These are phyloP conservation scores for Mycena belliarum DNA, from an alignment of 768 basidiomycete genomes.

Conservation along the genomic window DNA sequence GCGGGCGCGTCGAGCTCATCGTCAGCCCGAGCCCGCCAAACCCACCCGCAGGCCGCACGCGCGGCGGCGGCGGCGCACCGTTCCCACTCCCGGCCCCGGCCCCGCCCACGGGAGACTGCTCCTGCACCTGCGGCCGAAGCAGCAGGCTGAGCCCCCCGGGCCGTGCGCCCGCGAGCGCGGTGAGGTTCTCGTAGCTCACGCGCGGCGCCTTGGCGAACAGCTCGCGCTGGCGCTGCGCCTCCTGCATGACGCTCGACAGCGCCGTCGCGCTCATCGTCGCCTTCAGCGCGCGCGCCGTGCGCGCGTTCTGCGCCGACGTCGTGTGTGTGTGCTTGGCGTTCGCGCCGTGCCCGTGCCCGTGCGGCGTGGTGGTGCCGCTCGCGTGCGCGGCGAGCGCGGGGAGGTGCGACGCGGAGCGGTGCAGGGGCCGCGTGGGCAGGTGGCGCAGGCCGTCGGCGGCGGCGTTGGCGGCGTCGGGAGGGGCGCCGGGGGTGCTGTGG, in stretches of 20 bases:
- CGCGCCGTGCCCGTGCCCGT: slow-evolving; percentile 55
- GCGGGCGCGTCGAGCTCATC: slow-evolving; percentile 9
- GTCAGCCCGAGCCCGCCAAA: slow-evolving; percentile 17
- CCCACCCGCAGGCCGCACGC: slow-evolving; percentile 20
- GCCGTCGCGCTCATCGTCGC: slow-evolving; percentile 6
- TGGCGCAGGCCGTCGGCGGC: slow-evolving; percentile 13
- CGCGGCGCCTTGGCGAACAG: slow-evolving; percentile 74
- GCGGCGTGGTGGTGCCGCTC: too few species aligned
- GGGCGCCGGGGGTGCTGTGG: not conserved
- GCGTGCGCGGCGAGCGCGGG: slow-evolving; percentile 37
- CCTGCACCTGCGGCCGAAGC: slow-evolving; percentile 21
- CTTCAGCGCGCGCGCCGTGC: slow-evolving; percentile 9
- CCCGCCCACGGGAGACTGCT: not conserved
- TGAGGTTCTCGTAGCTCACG: slow-evolving; percentile 61
- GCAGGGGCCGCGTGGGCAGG: slow-evolving; percentile 21
- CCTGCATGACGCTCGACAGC: slow-evolving; percentile 9
- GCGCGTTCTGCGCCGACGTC: slow-evolving; percentile 13
- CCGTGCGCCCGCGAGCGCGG: slow-evolving; percentile 31
- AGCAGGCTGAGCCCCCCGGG: slow-evolving; percentile 19
- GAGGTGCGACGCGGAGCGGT: slow-evolving; percentile 16
- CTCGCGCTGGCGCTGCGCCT: slow-evolving; percentile 36
- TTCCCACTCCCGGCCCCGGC: too few species aligned
- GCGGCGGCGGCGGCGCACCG: slow-evolving; percentile 1
- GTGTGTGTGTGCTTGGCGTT: slow-evolving; percentile 34
- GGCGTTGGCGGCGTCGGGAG: not conserved